These are phyloP conservation scores for Silene vulgaris DNA, from an alignment of 179 eudicot species.

Conservation along the genomic window DNA sequence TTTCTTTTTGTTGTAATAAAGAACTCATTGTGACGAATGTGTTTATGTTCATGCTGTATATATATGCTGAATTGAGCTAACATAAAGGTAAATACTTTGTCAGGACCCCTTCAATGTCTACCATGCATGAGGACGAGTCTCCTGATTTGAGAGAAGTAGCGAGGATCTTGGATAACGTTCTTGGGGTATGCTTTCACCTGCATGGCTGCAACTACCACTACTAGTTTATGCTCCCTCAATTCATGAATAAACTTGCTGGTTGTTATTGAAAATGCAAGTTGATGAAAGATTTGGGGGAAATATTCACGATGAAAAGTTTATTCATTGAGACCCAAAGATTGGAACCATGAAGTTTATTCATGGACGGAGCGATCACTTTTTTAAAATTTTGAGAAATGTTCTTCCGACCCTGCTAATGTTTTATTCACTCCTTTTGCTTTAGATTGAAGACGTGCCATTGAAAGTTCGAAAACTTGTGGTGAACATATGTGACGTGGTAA, in stretches of 20 bases:
- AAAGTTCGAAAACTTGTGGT: conserved; percentile 40
- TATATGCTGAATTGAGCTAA: background rate
- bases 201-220: background rate
- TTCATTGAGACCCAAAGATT: no score
- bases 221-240: background rate
- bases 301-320: no score
- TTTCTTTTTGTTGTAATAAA: no score
- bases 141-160: conserved; percentile 66
- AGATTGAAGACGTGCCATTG: conserved; percentile 37
- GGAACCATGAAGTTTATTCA: no score
- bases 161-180: conserved; percentile 52
- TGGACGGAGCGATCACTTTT: no score
- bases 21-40: no score
- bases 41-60: background rate
- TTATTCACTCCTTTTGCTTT: background rate
- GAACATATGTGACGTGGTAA: conserved; percentile 39
- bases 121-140: conserved; percentile 82
- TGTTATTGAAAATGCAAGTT: no score
- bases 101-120: conserved; percentile 70
- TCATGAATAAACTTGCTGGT: no score
- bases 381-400: no score
- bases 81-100: conserved; percentile 11
- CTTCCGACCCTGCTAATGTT: background rate
- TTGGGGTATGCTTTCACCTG: conserved; percentile 30
- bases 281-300: no score